Evolutionary conservation across 192 early-diverging fungal species (phyloP).

Genomic region (Linnemannia schmuckeri): DNA sequence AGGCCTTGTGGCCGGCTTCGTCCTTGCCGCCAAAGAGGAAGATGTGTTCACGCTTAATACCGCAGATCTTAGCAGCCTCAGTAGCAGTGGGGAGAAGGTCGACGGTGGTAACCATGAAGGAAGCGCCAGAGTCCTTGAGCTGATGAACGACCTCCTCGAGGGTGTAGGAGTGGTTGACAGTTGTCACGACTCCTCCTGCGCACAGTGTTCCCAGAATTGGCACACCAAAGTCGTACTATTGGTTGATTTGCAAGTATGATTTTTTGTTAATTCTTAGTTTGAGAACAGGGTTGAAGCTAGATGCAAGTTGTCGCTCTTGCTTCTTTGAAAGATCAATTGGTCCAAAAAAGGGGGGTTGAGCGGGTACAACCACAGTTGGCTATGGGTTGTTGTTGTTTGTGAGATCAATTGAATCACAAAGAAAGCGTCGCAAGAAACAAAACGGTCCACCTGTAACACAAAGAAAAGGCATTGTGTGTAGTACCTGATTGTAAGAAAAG

Average conservation of each 20-base stretch:
- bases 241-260: not conserved
- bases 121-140: conserved; percentile 77
- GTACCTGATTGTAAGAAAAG: conserved; percentile 75
- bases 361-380: too few relatives aligned
- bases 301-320: too few relatives aligned
- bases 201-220: conserved; percentile 73
- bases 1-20: conserved; percentile 40
- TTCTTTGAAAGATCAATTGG: too few relatives aligned
- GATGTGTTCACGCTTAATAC: conserved; percentile 55
- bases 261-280: not conserved
- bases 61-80: conserved; percentile 45
- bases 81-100: conserved; percentile 51
- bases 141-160: conserved; percentile 83
- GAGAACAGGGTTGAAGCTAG: not conserved
- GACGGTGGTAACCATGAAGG: conserved; percentile 70
- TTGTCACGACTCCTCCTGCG: conserved; percentile 77
- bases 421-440: not conserved
- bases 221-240: conserved; percentile 69
- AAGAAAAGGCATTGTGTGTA: not conserved
- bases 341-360: too few relatives aligned
- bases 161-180: conserved; percentile 88
- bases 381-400: not conserved
- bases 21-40: conserved; percentile 60
- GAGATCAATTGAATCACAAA: not conserved
- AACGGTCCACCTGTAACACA: not conserved